Evolutionary conservation across 2,329 filamentous ascomycete species (phyloP).

Genomic region (Neurospora crassa): DNA sequence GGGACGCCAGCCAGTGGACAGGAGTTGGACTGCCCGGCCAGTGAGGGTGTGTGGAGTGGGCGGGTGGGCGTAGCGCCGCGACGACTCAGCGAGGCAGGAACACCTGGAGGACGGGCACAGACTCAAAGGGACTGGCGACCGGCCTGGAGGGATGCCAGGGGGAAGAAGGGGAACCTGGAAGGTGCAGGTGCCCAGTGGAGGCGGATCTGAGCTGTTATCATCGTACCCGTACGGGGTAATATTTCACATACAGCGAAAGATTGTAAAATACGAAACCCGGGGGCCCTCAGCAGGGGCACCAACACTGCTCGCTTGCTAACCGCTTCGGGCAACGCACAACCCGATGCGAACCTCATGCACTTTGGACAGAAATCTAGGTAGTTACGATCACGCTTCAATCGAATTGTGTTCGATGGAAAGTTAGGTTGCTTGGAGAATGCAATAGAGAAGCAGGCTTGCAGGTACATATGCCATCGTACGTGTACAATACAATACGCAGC

Average conservation of each 20-base stretch:
- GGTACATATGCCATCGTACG: not conserved
- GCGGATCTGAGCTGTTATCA: slow-evolving; percentile 6
- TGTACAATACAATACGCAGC: not conserved
- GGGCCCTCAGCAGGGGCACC: no score
- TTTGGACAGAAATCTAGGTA: not conserved
- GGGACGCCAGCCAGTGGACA: no score
- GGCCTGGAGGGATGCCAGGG: slow-evolving; percentile 11
- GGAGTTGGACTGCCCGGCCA: not conserved
- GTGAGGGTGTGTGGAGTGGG: slow-evolving; percentile 6
- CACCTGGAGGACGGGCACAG: slow-evolving; percentile 9
- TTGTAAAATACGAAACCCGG: not conserved
- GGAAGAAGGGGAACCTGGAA: slow-evolving; percentile 1
- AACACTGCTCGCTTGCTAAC: not conserved
- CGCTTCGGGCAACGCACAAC: not conserved
- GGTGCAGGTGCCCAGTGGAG: not conserved
- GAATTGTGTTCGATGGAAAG: not conserved
- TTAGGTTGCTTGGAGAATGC: not conserved
- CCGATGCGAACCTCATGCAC: not conserved
- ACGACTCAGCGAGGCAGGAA: slow-evolving; percentile 13
- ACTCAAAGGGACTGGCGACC: not conserved
- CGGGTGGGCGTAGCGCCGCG: slow-evolving; percentile 8
- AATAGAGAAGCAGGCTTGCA: not conserved
- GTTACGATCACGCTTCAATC: not conserved
- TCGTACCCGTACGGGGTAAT: not conserved
- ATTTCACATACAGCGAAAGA: not conserved